Evolutionary conservation across 805 yeast genomes (phyloP).

Genomic region (Ogataea populi-albae): DNA sequence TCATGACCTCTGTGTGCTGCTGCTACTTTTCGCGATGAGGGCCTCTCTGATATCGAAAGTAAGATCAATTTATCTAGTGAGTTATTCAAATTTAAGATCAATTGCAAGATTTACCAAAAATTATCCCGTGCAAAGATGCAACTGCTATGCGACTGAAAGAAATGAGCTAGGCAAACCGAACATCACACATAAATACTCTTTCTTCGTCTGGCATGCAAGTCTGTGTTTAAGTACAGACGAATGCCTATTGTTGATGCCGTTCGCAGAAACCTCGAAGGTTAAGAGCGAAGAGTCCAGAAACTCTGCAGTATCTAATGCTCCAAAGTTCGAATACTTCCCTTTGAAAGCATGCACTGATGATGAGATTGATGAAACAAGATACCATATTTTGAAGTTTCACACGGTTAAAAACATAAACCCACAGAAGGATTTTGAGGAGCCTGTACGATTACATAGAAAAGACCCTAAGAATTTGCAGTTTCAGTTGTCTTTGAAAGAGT

Average conservation of each 20-base stretch:
- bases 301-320: constrained; percentile 3
- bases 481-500: constrained; percentile 74
- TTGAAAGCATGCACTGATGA: constrained; percentile 70
- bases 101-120: too few species aligned
- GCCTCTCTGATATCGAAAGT: too few species aligned
- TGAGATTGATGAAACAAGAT: constrained; percentile 69
- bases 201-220: too few species aligned
- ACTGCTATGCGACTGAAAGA: too few species aligned
- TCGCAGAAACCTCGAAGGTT: too few species aligned
- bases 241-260: too few species aligned
- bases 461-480: constrained; percentile 91
- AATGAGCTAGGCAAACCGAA: too few species aligned
- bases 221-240: too few species aligned
- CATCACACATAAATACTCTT: too few species aligned
- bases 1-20: constrained; percentile 8
- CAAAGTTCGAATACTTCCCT: constrained; percentile 44
- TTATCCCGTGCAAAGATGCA: too few species aligned
- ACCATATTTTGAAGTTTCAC: constrained; percentile 80
- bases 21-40: constrained; percentile 11
- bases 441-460: constrained; percentile 85
- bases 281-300: neutral
- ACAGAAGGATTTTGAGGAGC: constrained; percentile 64
- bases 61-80: too few species aligned
- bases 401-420: constrained; percentile 72
- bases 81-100: too few species aligned